A percentile compares a stretch with the other conserved stretches of the same genome.
phyloP scores from a whole-genome alignment of 1,284 basidiomycete genomes.

The Moniliella sp. region DNA sequence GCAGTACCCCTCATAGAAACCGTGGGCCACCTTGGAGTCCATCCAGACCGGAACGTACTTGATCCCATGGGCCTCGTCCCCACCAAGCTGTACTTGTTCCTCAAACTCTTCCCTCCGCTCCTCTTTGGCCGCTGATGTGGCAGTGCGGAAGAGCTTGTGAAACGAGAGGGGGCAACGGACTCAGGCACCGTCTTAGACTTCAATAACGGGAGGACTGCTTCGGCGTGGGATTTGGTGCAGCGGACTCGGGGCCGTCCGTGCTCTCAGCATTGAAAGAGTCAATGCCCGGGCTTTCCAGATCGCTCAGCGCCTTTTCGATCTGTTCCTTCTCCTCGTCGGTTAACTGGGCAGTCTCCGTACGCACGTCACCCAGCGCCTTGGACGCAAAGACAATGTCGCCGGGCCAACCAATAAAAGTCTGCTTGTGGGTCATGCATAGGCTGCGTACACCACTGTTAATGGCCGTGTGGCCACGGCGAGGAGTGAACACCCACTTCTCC shows the following conservation, averaged over 20 bases:
- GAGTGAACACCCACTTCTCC: constrained; percentile 51
- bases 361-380: constrained; percentile 18
- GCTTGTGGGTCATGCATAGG: constrained; percentile 58
- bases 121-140: too few species aligned
- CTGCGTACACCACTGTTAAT: constrained; percentile 82
- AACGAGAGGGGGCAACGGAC: too few species aligned
- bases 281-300: constrained; percentile 19
- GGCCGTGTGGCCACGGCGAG: constrained; percentile 72
- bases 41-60: constrained; percentile 76
- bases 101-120: too few species aligned
- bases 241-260: too few species aligned
- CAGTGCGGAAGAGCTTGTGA: too few species aligned
- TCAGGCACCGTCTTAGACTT: too few species aligned
- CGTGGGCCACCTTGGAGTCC: constrained; percentile 67
- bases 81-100: too few species aligned
- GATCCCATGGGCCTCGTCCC: constrained; percentile 45
- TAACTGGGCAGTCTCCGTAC: constrained; percentile 16
- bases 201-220: too few species aligned
- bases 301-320: constrained; percentile 23
- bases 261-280: too few species aligned
- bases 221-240: too few species aligned
- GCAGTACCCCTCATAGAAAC: constrained; percentile 81
- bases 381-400: constrained; percentile 47
- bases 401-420: constrained; percentile 79
- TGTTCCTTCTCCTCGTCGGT: constrained; percentile 16